Evolutionary conservation across 2,329 filamentous ascomycete species (phyloP), one percentile per base, ranked within the genome.

Genomic region (Aspergillus fijiensis): DNA sequence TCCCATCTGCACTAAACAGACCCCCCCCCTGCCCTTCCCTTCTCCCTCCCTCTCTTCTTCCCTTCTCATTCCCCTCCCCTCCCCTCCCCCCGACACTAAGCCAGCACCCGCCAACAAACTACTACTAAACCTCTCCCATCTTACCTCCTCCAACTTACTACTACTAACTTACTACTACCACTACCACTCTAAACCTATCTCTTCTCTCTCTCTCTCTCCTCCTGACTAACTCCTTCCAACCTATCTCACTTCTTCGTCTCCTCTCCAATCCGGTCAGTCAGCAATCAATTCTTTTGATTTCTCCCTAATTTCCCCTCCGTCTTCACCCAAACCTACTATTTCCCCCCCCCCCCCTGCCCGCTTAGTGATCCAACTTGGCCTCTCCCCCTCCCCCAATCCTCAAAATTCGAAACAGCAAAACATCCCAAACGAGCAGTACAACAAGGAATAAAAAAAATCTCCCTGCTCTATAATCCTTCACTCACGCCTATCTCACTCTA

Each of bases 41-140:
- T n/a, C n/a, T n/a, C 10, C 21, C n/a, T 19, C 29, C n/a, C 33
- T 51, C 21, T 23, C 54, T 42, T 49, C 52, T 51, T 47, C 65
- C 63, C 64, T 65, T 68, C 63, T 65, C 61, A 61, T 65, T 63
- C 66, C 63, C 66, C 67, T 64, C 64, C 62, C 25, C 57, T 50
- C 39, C n/a, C 7, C 33, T 19, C 19, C 19, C 19, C 19, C 57
- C 19, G 21, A 54, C 12, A 35, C 51, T n/a, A 54, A 45, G 33
- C 25, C 31, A 54, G 10, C 10, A 35, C 14, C 33, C 33, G 33
- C 33, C 49, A 54, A 42, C 49, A 55, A 33, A 55, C 55, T 56
- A 59, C 55, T 60, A 35, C 57, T 55, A 53, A 51, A 50, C 55
- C 49, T 47, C 49, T 51, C 25, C 33, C 42, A 25, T 25, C 31